phyloP scores from a whole-genome alignment of 352 stramenopile species.

The Globisporangium ultimum region DNA sequence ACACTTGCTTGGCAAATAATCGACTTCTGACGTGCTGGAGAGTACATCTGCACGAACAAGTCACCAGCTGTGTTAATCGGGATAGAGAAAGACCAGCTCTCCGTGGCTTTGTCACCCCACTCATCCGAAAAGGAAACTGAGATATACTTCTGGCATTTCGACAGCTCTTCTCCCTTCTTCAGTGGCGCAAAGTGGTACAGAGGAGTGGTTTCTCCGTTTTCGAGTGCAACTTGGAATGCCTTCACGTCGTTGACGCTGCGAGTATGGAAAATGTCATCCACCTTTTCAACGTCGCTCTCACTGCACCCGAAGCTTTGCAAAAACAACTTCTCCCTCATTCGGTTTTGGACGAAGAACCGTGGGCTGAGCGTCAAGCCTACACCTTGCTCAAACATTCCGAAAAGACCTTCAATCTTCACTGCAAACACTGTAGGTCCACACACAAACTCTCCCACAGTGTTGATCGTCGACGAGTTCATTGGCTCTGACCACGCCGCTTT shows the following conservation, averaged over 20 bases:
- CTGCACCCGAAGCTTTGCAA: constrained; percentile 66
- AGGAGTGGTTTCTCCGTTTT: constrained; percentile 60
- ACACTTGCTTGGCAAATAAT: constrained; percentile 84
- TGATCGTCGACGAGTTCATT: constrained; percentile 84
- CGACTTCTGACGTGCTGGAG: constrained; percentile 58
- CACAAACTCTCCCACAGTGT: constrained; percentile 75
- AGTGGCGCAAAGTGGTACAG: constrained; percentile 80
- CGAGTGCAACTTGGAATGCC: constrained; percentile 40
- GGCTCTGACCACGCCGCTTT: constrained; percentile 73
- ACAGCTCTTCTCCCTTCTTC: constrained; percentile 58
- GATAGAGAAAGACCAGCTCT: constrained; percentile 79
- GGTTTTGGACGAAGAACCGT: constrained; percentile 83
- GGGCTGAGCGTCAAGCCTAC: constrained; percentile 76
- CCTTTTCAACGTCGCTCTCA: constrained; percentile 57
- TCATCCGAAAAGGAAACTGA: constrained; percentile 74
- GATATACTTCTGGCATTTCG: constrained; percentile 70
- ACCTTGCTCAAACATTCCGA: constrained; percentile 74
- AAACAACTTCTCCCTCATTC: constrained; percentile 75
- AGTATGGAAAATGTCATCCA: constrained; percentile 73
- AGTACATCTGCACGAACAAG: constrained; percentile 81
- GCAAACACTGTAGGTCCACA: constrained; percentile 73
- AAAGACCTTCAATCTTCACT: constrained; percentile 80
- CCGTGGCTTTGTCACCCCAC: constrained; percentile 44
- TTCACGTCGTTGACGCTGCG: constrained; percentile 60
- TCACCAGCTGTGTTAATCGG: constrained; percentile 76